Evolutionary conservation across 2,329 filamentous ascomycete genomes (phyloP), one percentile per base, ranked within the genome.

Genomic region (Colletotrichum cereale): DNA sequence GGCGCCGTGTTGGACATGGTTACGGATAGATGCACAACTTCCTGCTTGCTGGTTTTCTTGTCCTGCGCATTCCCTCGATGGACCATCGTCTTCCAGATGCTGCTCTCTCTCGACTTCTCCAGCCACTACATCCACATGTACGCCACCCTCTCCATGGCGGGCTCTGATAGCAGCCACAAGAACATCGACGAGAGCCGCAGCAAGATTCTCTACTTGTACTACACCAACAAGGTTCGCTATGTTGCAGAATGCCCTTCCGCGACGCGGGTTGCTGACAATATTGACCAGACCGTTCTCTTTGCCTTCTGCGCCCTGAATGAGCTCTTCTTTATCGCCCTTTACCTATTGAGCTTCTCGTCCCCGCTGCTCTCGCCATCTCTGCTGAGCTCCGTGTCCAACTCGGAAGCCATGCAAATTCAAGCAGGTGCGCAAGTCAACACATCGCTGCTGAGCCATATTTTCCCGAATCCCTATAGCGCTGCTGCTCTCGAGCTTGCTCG

Each of bases 121-220:
- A 97, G 95, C 81, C 96, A 99, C 83, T 99, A 98, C 81, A 96
- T 98, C 87, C 96, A 99, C 85, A 99, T 99, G 96, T 98, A 97
- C 80, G 94, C 95, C 16, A 97, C 95, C 0, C 86, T 98, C 78
- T 91, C 92, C 75, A 96, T 97, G 90, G 94, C 93, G 65, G 94
- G 94, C 64, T 88, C 90, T 65, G 89, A 91, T 76, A 93, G 84
- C 74, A 92, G 95, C 85, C 96, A 99, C 86, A 99, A 99, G 90
- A 95, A 93, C 77, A 91, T 99, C 63, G 94, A 97, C 80, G 92
- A 93, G 82, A 93, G 89, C 80, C 87, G 95, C 81, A 97, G 94
- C 85, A 94, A 92, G 90, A 86, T 98, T 71, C 84, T 99, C 81
- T 96, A 97, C 83, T 86, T 97, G 69, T 99, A 99, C 87, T 99